Percentiles rank a stretch among this genome's conserved stretches.
Evolutionary conservation across 441 rosid species (phyloP).

Genomic region (Breynia disticha): DNA sequence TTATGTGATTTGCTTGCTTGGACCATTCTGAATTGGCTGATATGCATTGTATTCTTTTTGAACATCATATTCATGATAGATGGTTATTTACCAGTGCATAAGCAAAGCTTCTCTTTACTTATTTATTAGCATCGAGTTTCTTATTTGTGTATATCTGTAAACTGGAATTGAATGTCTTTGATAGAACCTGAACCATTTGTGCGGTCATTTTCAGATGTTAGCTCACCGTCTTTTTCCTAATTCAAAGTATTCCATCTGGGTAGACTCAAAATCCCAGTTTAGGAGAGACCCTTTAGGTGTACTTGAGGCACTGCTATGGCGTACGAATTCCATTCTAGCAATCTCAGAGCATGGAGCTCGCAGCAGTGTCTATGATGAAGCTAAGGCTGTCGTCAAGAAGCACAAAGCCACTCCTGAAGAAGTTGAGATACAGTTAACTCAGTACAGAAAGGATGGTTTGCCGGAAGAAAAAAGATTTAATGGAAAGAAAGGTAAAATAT

Average conservation of each 20-base stretch:
- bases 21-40: no score
- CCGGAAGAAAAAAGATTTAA: conserved; percentile 73
- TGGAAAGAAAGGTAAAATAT: conserved; percentile 64
- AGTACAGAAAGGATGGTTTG: conserved; percentile 61
- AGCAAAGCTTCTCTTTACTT: no score
- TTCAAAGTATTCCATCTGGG: conserved; percentile 87
- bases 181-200: no score
- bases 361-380: conserved; percentile 90
- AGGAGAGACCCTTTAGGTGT: conserved; percentile 96
- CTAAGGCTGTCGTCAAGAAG: conserved; percentile 79
- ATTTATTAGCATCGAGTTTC: no score
- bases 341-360: conserved; percentile 99
- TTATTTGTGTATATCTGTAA: no score
- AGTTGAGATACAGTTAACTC: conserved; percentile 72
- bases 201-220: conserved; percentile 54
- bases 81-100: no score
- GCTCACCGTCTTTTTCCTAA: conserved; percentile 84
- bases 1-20: no score
- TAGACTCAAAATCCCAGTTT: conserved; percentile 95
- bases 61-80: no score
- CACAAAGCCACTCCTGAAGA: conserved; percentile 95
- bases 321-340: conserved; percentile 73
- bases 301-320: conserved; percentile 87
- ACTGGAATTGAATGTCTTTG: no score
- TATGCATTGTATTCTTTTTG: no score